These are phyloP conservation scores for Gossypium ekmanianum DNA, from an alignment of 345 rosid species.

Conservation along the genomic window DNA sequence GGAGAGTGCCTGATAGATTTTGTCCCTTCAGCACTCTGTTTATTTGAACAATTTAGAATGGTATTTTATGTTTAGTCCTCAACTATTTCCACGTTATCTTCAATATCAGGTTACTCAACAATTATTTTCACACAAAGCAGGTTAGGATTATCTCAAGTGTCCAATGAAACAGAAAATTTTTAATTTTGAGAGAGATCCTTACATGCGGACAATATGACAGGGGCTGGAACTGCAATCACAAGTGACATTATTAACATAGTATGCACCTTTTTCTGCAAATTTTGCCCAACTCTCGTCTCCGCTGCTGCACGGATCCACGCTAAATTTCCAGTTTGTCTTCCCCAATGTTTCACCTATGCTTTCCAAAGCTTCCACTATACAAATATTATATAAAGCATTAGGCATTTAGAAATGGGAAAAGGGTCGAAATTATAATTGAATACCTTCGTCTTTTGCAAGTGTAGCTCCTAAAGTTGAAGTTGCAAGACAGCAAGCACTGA, in stretches of 20 bases:
- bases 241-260: conserved; percentile 17
- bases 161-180: too few relatives aligned
- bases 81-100: too few relatives aligned
- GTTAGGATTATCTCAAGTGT: too few relatives aligned
- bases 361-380: conserved; percentile 39
- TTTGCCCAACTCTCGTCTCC: conserved; percentile 15
- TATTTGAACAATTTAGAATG: background rate
- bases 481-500: conserved; percentile 20
- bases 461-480: conserved; percentile 25
- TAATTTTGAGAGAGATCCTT: background rate
- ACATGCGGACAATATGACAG: conserved; percentile 32
- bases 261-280: background rate
- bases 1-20: conserved; percentile 3
- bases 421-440: background rate
- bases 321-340: conserved; percentile 44
- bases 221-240: conserved; percentile 36
- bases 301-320: conserved; percentile 48
- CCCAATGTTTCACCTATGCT: conserved; percentile 39
- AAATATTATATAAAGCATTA: background rate
- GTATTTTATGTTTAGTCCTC: too few relatives aligned
- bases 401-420: background rate
- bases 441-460: conserved; percentile 35
- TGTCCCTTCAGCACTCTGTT: background rate
- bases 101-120: too few relatives aligned
- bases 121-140: too few relatives aligned